Evolutionary conservation across 139 green algal species (phyloP).

Genomic region (Closterium sp.): DNA sequence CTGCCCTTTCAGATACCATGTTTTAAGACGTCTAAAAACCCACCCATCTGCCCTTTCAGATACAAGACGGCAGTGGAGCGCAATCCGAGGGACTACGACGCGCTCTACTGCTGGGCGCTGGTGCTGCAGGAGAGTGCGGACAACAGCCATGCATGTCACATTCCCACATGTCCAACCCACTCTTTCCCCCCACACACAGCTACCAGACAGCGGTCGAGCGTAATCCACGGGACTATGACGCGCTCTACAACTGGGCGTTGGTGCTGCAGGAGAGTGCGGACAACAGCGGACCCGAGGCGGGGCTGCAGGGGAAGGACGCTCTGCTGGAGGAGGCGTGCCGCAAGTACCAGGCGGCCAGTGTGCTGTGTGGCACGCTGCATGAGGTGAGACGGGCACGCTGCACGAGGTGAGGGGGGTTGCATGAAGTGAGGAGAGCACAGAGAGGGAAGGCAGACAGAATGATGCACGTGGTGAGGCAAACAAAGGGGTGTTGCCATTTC

Average conservation of each 20-base stretch:
- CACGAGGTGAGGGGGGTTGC: too few species aligned
- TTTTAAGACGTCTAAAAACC: too few species aligned
- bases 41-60: not conserved
- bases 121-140: constrained; percentile 9
- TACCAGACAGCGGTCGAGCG: not conserved
- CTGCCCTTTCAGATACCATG: too few species aligned
- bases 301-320: constrained; percentile 32
- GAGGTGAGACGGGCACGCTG: too few species aligned
- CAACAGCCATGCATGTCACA: too few species aligned
- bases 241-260: constrained; percentile 50
- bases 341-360: constrained; percentile 46
- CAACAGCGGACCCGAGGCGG: constrained; percentile 30
- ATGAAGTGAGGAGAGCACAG: too few species aligned
- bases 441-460: too few species aligned
- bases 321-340: constrained; percentile 48
- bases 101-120: constrained; percentile 50
- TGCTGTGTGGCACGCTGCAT: constrained; percentile 39
- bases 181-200: too few species aligned
- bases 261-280: constrained; percentile 29
- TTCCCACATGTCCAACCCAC: too few species aligned
- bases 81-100: constrained; percentile 44
- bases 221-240: constrained; percentile 44
- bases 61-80: constrained; percentile 40
- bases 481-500: too few species aligned
- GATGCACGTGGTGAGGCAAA: too few species aligned